A percentile compares a stretch with the other conserved stretches of the same genome.
These are phyloP conservation scores for Nissolia schottii DNA, from an alignment of 306 rosid species.

Conservation along the genomic window DNA sequence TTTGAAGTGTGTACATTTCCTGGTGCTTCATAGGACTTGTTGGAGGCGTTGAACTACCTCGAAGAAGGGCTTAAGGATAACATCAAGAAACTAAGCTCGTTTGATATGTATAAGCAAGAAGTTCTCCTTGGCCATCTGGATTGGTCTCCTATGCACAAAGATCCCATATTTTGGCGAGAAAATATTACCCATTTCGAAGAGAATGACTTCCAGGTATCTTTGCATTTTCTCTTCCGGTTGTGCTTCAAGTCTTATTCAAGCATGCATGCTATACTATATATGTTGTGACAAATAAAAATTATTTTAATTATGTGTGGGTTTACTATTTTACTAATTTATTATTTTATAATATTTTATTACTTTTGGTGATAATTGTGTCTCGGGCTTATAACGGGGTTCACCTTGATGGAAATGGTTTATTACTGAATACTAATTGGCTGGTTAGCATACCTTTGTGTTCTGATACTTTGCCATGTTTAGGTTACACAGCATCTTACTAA, in stretches of 20 bases:
- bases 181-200: slow-evolving; percentile 80
- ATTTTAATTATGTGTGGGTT: neutral
- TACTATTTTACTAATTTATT: neutral
- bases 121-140: slow-evolving; percentile 93
- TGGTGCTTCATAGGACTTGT: slow-evolving; percentile 56
- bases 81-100: slow-evolving; percentile 86
- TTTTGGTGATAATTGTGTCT: neutral
- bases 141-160: slow-evolving; percentile 99
- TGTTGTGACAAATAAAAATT: neutral
- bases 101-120: slow-evolving; percentile 92
- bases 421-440: neutral
- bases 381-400: slow-evolving; percentile 2
- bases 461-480: neutral
- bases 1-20: neutral
- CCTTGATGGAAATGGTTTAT: neutral
- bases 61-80: slow-evolving; percentile 88
- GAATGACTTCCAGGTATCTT: slow-evolving; percentile 85
- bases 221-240: neutral
- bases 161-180: slow-evolving; percentile 88
- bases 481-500: neutral
- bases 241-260: neutral
- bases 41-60: slow-evolving; percentile 81
- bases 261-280: neutral
- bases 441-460: neutral
- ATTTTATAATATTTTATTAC: neutral